Percentiles rank a stretch among this genome's conserved stretches.
phyloP scores from a whole-genome alignment of 2,329 filamentous ascomycete genomes.

The Fusarium torreyae region DNA sequence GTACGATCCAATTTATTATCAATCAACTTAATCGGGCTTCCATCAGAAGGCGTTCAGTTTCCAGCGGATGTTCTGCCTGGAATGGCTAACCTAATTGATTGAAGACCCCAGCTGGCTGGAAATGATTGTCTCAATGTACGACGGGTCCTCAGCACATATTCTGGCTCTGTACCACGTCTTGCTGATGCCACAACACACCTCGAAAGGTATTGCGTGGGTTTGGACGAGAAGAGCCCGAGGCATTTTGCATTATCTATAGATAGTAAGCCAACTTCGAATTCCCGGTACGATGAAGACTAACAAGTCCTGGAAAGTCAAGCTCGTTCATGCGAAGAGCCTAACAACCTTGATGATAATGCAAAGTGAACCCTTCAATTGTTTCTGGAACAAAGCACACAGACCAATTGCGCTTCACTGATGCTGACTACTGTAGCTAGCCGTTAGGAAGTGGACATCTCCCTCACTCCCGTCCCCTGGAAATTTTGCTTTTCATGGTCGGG shows the following conservation, averaged over 20 bases:
- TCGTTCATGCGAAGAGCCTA: constrained; percentile 4
- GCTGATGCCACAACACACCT: constrained; percentile 20
- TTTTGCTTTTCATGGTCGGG: constrained; percentile 35
- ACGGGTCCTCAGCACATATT: constrained; percentile 17
- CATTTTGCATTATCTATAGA: not conserved
- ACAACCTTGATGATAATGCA: not conserved
- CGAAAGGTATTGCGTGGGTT: constrained; percentile 9
- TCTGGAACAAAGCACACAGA: constrained; percentile 32
- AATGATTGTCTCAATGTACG: constrained; percentile 20
- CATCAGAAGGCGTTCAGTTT: not conserved
- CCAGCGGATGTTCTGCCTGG: not conserved
- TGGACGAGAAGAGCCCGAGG: constrained; percentile 19
- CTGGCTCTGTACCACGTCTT: constrained; percentile 29
- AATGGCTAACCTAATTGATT: constrained; percentile 8
- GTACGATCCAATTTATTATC: not conserved
- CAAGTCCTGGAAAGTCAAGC: not conserved
- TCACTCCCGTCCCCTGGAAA: constrained; percentile 35
- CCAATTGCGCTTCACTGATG: constrained; percentile 17
- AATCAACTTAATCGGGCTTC: not conserved
- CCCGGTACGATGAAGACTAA: not conserved
- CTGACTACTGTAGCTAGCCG: constrained; percentile 30
- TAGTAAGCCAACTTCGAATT: not conserved
- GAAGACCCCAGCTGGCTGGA: constrained; percentile 1
- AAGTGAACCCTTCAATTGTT: constrained; percentile 11
- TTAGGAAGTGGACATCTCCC: constrained; percentile 33